A percentile compares a stretch with the other conserved stretches of the same genome.
Evolutionary conservation across 345 rosid genomes (phyloP).

Genomic region (Gossypium australe): DNA sequence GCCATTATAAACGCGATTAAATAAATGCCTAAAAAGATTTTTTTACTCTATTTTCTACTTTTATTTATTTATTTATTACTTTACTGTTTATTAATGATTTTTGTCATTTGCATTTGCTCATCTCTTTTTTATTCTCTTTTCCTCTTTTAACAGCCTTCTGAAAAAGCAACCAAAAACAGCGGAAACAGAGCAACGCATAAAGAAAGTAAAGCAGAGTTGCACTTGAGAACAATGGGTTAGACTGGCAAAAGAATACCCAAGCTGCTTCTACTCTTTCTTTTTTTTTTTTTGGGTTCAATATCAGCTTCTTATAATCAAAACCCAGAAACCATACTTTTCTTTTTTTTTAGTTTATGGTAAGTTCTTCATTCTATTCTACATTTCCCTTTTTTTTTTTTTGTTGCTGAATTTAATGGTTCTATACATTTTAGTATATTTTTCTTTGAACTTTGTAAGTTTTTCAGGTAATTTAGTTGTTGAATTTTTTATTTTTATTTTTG

Average conservation of each 20-base stretch:
- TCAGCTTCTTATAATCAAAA: background rate
- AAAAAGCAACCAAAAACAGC: constrained; percentile 10
- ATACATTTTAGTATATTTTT: background rate
- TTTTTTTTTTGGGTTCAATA: background rate
- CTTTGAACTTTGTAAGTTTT: background rate
- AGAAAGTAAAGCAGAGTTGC: constrained; percentile 2
- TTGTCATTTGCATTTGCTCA: constrained; percentile 8
- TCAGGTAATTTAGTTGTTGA: background rate
- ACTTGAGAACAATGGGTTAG: constrained; percentile 31
- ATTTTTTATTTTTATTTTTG: background rate
- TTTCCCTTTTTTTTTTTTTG: background rate
- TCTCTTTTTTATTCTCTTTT: background rate
- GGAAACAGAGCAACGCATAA: constrained; percentile 8
- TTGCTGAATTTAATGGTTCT: background rate
- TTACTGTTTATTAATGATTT: background rate
- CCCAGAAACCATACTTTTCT: background rate
- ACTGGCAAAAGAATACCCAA: background rate
- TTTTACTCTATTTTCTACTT: background rate
- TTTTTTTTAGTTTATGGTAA: constrained; percentile 12
- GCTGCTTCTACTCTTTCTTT: background rate
- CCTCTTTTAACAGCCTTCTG: constrained; percentile 18
- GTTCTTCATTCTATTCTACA: constrained; percentile 2
- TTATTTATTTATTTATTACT: background rate
- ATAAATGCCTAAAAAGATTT: background rate
- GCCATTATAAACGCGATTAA: background rate